Evolutionary conservation across 73 alveolate genomes (phyloP), one percentile per base, ranked within the genome.

Genomic region (Paramecium pentaurelia): DNA sequence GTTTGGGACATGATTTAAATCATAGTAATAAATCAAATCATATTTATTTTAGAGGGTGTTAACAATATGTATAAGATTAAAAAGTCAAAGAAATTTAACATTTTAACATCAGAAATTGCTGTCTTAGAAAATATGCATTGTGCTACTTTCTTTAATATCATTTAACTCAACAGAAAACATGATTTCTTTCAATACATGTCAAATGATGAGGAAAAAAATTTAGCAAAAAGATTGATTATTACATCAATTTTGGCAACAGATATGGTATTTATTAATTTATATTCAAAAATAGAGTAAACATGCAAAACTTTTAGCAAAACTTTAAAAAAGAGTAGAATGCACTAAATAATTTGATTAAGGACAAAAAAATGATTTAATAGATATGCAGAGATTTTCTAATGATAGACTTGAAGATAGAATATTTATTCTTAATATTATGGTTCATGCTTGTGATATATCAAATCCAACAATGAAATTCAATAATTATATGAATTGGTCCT

Each of bases 401-500:
- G 94, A 89, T 12, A 37, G 58, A 71, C 83, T 40, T 71, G 86
- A 64, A 28, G 94, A 89, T 45, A 89, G 94, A 71, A 37, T 58
- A 16, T 71, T 89, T 47, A 71, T 89, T 47, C 86, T 83, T n/a
- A 89, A 89, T 89, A 12, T 71, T 7, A 89, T 89, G 94, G 86
- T 71, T 37, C 94, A 89, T 71, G 90, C 94, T 45, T 89, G 94
- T 47, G 94, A 89, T 89, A 89, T 89, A 14, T 77, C 92, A 32
- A 89, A 89, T 71, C 94, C 94, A 47, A 58, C 88, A 7, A 71
- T 71, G 86, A 32, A 44, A 20, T 89, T 89, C 58, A 47, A 89
- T 6, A 89, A 89, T 30, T 89, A 89, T 58, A 89, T 89, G 94
- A 89, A 89, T 71, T 89, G 94, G 94, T 70, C 92, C 42, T 89